These are phyloP conservation scores for Diatrype stigma DNA, from an alignment of 2,329 filamentous ascomycete species.

Conservation along the genomic window DNA sequence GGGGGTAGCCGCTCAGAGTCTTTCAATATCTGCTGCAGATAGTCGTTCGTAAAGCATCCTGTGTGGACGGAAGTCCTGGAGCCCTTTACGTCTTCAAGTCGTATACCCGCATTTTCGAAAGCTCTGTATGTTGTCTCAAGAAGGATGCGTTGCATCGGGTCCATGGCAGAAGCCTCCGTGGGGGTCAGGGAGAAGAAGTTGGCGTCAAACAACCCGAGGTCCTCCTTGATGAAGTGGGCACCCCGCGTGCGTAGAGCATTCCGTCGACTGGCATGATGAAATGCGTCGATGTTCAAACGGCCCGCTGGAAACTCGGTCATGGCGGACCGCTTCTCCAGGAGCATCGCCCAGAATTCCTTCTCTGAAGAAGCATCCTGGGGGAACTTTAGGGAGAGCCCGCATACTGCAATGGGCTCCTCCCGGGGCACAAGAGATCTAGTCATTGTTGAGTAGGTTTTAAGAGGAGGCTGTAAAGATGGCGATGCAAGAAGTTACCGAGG, in stretches of 20 bases:
- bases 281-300: neutral
- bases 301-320: neutral
- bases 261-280: neutral
- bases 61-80: slow-evolving; percentile 9
- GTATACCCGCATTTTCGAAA: slow-evolving; percentile 17
- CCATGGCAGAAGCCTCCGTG: slow-evolving; percentile 17
- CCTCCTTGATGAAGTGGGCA: slow-evolving; percentile 9
- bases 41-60: slow-evolving; percentile 5
- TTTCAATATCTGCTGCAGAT: slow-evolving; percentile 1
- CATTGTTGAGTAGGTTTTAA: no score
- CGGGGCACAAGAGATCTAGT: no score
- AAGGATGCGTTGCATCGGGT: slow-evolving; percentile 11
- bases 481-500: no score
- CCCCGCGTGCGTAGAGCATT: no score
- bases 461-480: no score
- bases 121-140: slow-evolving; percentile 18
- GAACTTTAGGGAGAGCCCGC: slow-evolving; percentile 8
- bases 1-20: slow-evolving; percentile 4
- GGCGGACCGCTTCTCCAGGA: slow-evolving; percentile 5
- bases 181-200: slow-evolving; percentile 10
- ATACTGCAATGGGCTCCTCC: slow-evolving; percentile 3
- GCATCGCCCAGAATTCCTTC: slow-evolving; percentile 9
- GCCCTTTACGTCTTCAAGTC: slow-evolving; percentile 15
- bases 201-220: slow-evolving; percentile 8
- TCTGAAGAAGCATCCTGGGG: slow-evolving; percentile 7